Evolutionary conservation across 2,329 filamentous ascomycete genomes (phyloP), one percentile per base, ranked within the genome.

Genomic region (Aspergillus pseudonomiae): DNA sequence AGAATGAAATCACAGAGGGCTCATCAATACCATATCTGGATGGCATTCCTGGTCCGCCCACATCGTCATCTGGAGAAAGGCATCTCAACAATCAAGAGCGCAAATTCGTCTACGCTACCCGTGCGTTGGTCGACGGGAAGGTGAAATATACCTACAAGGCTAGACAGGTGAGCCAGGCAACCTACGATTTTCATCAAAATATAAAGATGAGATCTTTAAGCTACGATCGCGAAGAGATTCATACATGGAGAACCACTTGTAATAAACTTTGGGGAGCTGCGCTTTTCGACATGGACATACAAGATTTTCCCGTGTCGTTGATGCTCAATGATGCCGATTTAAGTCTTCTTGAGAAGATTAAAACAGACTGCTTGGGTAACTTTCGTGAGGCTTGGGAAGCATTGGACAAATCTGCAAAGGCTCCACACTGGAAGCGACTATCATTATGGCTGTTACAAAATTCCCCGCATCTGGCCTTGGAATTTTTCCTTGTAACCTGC

Each of bases 391-490:
- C 61, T 21, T 79, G 77, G 76, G 60, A 71, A 12, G 26, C 28
- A 11, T 65, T 74, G 60, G 39, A 64, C 34, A 65, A 64, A 54
- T 16, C 46, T 16, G 63, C 61, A 21, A 77, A 72, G 63, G 64
- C 67, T 41, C 60, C 43, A 21, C 69, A 70, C 41, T 85, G 83
- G 83, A 72, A 78, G 50, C 73, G 77, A 24, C 65, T 83, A 32
- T 79, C 81, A 32, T 71, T 84, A 16, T 83, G 79, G 79, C 69
- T 82, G 24, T 66, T 86, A 32, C 68, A 77, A 41, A 70, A 83
- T 65, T 75, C 77, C 39, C 78, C 79, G 9, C 65, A 72, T 32
- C 65, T 72, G 34, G 71, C 78, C 12, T 64, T 81, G 36, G 71
- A 77, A 1, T 82, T 85, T 65, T 68, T 86, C 24, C 66, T 76